Percentiles rank a stretch among this genome's conserved stretches.
Evolutionary conservation across 257 asterid species (phyloP).

Genomic region (Handroanthus guayacan): DNA sequence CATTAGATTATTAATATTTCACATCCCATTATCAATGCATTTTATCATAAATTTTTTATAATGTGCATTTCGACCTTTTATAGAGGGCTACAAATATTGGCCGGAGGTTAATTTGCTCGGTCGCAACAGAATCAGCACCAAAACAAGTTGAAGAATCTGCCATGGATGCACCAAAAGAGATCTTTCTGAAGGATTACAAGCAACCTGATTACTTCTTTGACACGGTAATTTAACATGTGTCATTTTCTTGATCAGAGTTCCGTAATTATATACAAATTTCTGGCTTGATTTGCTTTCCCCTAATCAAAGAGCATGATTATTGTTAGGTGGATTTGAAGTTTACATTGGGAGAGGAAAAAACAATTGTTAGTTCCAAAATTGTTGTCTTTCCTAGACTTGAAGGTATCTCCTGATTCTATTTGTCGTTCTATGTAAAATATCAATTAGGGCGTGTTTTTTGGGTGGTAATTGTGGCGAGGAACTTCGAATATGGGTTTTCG

Average conservation of each 20-base stretch:
- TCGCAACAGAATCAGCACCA: constrained; percentile 59
- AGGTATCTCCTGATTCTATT: constrained; percentile 49
- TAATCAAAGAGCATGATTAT: constrained; percentile 26
- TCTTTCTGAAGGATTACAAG: constrained; percentile 72
- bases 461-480: not conserved
- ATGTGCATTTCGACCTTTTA: constrained; percentile 12
- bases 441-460: not conserved
- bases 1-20: not conserved
- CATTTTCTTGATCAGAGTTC: constrained; percentile 3
- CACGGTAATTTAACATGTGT: constrained; percentile 39
- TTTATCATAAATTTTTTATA: not conserved
- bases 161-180: constrained; percentile 74
- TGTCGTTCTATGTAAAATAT: not conserved
- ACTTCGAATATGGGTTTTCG: not conserved
- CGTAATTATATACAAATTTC: no score
- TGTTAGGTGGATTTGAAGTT: constrained; percentile 75
- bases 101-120: constrained; percentile 60
- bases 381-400: constrained; percentile 65
- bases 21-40: not conserved
- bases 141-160: constrained; percentile 62
- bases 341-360: constrained; percentile 70
- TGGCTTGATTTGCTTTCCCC: not conserved
- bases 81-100: constrained; percentile 46
- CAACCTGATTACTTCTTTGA: constrained; percentile 71
- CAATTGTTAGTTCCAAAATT: constrained; percentile 60